These are phyloP conservation scores for Oryza coarctata DNA, from an alignment of 176 grass and related monocot genomes.

Conservation along the genomic window DNA sequence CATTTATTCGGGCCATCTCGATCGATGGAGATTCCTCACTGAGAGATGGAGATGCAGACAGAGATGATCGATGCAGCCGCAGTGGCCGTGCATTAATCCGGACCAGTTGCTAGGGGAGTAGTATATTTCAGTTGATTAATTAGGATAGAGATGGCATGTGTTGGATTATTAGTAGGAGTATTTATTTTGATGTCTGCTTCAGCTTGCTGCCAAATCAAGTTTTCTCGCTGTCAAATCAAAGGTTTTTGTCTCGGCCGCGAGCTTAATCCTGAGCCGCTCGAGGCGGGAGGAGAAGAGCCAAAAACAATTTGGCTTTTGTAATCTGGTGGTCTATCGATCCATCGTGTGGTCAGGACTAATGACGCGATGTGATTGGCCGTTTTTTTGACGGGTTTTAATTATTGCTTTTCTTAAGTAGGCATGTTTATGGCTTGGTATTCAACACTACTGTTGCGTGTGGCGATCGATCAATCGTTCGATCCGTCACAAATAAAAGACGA, in stretches of 20 bases:
- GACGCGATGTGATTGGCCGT: background rate
- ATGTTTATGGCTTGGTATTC: background rate
- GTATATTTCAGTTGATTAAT: background rate
- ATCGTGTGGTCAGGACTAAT: background rate
- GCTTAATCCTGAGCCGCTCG: background rate
- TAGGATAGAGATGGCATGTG: background rate
- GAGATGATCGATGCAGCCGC: too few species aligned
- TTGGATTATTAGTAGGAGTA: background rate
- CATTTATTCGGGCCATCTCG: too few species aligned
- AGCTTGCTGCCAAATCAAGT: background rate
- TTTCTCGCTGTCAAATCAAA: background rate
- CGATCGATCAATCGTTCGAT: too few species aligned
- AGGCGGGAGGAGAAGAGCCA: background rate
- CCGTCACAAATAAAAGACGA: too few species aligned
- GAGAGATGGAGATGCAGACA: too few species aligned
- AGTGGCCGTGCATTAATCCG: background rate
- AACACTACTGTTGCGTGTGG: background rate
- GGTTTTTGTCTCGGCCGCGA: background rate
- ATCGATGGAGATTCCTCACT: too few species aligned
- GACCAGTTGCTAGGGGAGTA: background rate
- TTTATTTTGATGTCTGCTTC: background rate
- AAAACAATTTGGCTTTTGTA: background rate
- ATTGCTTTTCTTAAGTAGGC: background rate
- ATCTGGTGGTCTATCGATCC: background rate
- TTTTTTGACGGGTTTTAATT: background rate